These are phyloP conservation scores for Dichomitus squalens DNA, from an alignment of 1,284 basidiomycete genomes.

Conservation along the genomic window DNA sequence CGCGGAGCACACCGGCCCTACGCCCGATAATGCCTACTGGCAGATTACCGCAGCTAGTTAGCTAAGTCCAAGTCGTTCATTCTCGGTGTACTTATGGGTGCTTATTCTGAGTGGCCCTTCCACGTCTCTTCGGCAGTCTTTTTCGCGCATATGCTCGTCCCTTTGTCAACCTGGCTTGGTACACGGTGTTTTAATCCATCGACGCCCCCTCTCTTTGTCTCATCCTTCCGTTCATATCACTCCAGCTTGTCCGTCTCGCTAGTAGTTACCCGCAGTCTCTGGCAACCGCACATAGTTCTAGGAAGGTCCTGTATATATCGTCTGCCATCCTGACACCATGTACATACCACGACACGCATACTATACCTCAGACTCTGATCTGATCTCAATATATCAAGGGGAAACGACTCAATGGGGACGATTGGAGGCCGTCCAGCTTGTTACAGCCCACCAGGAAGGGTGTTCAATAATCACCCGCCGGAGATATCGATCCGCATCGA, in stretches of 20 bases:
- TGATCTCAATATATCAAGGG: neutral
- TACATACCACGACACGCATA: constrained; percentile 3
- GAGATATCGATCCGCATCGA: too few species aligned
- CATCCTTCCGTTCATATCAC: neutral
- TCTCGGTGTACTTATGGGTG: neutral
- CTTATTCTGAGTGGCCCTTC: neutral
- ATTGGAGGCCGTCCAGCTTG: too few species aligned
- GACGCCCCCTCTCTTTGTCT: neutral
- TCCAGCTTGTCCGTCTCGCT: constrained; percentile 7
- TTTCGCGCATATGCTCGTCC: neutral
- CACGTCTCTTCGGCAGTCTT: neutral
- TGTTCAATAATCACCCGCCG: too few species aligned
- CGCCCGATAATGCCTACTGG: neutral
- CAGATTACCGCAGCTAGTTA: neutral
- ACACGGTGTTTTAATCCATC: constrained; percentile 8
- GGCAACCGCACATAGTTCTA: constrained; percentile 1
- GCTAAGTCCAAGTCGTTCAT: neutral
- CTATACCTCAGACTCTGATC: neutral
- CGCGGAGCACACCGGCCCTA: neutral
- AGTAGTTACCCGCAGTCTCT: constrained; percentile 10
- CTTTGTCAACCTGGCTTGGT: neutral
- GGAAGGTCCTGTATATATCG: constrained; percentile 1
- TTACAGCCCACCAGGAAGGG: too few species aligned
- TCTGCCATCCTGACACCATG: constrained; percentile 4
- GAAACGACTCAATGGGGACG: too few species aligned